These are phyloP conservation scores for Incumbomyces lentus DNA, from an alignment of 2,329 filamentous ascomycete species.

Conservation along the genomic window DNA sequence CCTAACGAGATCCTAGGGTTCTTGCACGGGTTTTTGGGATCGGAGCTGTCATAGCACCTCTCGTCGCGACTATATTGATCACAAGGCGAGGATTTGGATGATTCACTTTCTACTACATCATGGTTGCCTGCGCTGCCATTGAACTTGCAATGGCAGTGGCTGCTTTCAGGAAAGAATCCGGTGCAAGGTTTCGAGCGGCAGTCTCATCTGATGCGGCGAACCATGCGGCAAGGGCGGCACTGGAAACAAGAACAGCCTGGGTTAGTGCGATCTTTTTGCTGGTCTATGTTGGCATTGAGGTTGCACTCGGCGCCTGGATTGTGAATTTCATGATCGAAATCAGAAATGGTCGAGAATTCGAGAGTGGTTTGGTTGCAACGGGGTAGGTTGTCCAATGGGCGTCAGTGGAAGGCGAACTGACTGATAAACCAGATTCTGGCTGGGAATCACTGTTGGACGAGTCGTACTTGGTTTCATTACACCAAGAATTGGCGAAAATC, in stretches of 20 bases:
- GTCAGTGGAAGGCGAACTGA: background rate
- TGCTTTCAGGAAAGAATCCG: too few relatives aligned
- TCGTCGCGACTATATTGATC: constrained; percentile 63
- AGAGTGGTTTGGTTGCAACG: constrained; percentile 59
- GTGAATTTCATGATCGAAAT: constrained; percentile 67
- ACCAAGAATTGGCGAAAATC: constrained; percentile 55
- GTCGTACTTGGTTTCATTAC: constrained; percentile 68
- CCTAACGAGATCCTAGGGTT: constrained; percentile 64
- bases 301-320: constrained; percentile 60
- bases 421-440: constrained; percentile 54
- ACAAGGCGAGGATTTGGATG: constrained; percentile 51
- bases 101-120: constrained; percentile 67
- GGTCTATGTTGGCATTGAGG: constrained; percentile 62
- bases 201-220: too few relatives aligned
- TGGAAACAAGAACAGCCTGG: constrained; percentile 47
- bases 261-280: constrained; percentile 58
- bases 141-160: too few relatives aligned
- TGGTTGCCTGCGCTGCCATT: constrained; percentile 41
- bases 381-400: constrained; percentile 36
- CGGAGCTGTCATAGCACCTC: constrained; percentile 56
- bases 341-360: constrained; percentile 52
- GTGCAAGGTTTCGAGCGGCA: too few relatives aligned
- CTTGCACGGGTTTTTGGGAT: constrained; percentile 62
- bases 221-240: constrained; percentile 10
- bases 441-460: constrained; percentile 66